These are phyloP conservation scores for Debaryomyces nepalensis DNA, from an alignment of 1,139 yeast species.

Conservation along the genomic window DNA sequence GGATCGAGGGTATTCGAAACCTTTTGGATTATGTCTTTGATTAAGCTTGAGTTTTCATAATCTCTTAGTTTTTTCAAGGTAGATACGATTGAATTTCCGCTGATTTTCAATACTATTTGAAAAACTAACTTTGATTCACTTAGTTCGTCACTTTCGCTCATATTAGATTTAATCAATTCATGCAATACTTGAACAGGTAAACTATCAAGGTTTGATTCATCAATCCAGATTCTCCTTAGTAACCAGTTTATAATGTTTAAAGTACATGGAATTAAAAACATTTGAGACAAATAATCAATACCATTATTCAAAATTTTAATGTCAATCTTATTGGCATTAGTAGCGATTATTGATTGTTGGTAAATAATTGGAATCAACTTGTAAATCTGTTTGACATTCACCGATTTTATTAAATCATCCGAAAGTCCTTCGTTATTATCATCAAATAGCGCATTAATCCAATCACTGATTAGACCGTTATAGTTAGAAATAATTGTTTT, in stretches of 20 bases:
- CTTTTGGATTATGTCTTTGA: conserved; percentile 22
- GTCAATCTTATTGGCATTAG: conserved; percentile 54
- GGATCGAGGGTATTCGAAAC: conserved; percentile 20
- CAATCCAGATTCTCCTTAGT: conserved; percentile 21
- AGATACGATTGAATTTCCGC: conserved; percentile 26
- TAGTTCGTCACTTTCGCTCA: conserved; percentile 16
- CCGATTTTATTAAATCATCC: conserved; percentile 74
- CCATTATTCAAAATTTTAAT: conserved; percentile 42
- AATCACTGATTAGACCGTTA: conserved; percentile 62
- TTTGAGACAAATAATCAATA: conserved; percentile 49
- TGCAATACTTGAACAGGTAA: conserved; percentile 23
- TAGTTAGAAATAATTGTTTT: conserved; percentile 38
- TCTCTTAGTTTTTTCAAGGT: conserved; percentile 21
- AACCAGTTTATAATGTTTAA: conserved; percentile 43
- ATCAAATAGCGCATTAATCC: conserved; percentile 84
- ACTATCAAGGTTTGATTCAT: conserved; percentile 16
- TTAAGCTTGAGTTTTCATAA: conserved; percentile 21
- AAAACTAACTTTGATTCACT: conserved; percentile 28
- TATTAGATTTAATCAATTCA: conserved; percentile 31
- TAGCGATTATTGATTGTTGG: conserved; percentile 71
- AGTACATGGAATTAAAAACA: conserved; percentile 46
- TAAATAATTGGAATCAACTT: conserved; percentile 73
- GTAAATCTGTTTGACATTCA: conserved; percentile 70
- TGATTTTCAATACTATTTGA: conserved; percentile 29
- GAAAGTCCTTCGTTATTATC: conserved; percentile 77